These are phyloP conservation scores for Paxillus involutus DNA, from an alignment of 768 basidiomycete genomes.

Conservation along the genomic window DNA sequence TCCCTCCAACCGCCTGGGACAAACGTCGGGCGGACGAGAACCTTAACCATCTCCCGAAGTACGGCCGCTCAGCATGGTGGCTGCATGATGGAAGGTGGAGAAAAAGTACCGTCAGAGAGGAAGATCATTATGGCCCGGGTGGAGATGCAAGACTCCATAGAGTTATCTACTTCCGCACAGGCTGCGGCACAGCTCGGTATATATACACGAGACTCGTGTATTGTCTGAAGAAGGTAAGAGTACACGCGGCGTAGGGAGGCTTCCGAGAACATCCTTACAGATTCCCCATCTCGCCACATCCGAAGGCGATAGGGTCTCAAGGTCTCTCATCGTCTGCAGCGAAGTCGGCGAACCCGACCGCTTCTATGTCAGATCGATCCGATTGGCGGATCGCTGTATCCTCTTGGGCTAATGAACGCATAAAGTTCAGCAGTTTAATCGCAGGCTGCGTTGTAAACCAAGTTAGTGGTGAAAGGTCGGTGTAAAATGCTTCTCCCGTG, in stretches of 20 bases:
- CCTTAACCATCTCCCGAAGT: no score
- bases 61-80: no score
- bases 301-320: conserved; percentile 22
- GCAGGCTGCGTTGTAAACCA: conserved; percentile 29
- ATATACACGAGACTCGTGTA: conserved; percentile 5
- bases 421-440: conserved; percentile 32
- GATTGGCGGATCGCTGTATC: conserved; percentile 12
- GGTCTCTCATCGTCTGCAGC: conserved; percentile 31
- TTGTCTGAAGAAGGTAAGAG: background rate
- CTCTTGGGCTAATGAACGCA: conserved; percentile 17
- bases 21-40: no score
- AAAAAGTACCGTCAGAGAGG: no score
- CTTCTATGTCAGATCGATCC: background rate
- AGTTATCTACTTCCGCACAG: background rate
- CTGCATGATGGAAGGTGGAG: no score
- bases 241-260: background rate
- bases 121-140: no score
- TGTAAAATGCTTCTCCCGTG: conserved; percentile 31
- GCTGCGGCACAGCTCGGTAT: no score
- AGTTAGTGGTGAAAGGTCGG: conserved; percentile 34
- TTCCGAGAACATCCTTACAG: conserved; percentile 20
- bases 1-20: no score
- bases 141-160: no score
- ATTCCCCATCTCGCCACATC: conserved; percentile 36
- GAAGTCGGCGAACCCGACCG: conserved; percentile 14